Conservation (phyloP, 257 asterid species). For the Penstemon eatonii region DNA sequence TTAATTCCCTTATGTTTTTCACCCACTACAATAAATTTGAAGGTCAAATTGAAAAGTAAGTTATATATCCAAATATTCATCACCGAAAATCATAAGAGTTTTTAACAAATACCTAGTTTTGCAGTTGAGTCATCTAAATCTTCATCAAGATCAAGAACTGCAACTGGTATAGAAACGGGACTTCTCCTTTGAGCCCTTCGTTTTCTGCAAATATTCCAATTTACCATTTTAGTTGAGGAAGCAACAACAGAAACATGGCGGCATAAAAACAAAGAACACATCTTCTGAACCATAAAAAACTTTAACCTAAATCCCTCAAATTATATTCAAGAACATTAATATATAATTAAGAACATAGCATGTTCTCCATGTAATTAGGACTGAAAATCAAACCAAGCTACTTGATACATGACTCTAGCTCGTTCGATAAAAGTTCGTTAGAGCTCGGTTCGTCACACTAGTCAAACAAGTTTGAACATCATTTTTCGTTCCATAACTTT, state of each 20-base stretch:
- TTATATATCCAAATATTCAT: not conserved
- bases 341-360: no score
- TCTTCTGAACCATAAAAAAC: conserved; percentile 19
- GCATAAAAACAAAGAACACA: conserved; percentile 11
- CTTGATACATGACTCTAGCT: no score
- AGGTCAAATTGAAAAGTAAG: conserved; percentile 11
- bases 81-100: not conserved
- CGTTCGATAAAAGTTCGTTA: no score
- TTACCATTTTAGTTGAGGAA: conserved; percentile 15
- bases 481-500: no score
- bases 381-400: not conserved
- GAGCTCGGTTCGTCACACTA: no score
- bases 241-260: not conserved
- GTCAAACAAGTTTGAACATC: no score
- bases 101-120: conserved; percentile 42
- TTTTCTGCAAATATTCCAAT: conserved; percentile 46
- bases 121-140: conserved; percentile 41
- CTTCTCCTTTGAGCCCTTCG: conserved; percentile 61
- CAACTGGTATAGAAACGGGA: conserved; percentile 46
- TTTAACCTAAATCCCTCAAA: conserved; percentile 12
- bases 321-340: not conserved
- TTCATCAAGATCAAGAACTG: conserved; percentile 66
- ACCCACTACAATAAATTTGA: conserved; percentile 30
- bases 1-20: conserved; percentile 31
- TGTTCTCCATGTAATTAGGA: not conserved